These are phyloP conservation scores for Kitagawia praeruptora DNA, from an alignment of 129 eudicot genomes.

Conservation along the genomic window DNA sequence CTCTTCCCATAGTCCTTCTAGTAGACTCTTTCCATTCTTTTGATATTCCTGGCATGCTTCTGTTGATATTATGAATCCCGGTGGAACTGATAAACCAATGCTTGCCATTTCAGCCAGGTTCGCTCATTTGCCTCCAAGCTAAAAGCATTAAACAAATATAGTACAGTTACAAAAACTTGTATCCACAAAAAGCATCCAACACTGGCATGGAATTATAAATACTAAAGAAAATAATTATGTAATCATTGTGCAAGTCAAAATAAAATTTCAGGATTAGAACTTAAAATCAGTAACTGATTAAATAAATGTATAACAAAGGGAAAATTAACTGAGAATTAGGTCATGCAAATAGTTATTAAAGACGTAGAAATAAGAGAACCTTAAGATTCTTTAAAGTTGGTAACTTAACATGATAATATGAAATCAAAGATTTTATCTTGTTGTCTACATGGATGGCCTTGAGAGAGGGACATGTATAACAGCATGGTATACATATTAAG, in stretches of 20 bases:
- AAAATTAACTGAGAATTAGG: neutral
- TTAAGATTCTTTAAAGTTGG: neutral
- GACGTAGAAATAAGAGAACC: neutral
- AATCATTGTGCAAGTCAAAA: neutral
- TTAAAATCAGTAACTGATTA: too few relatives aligned
- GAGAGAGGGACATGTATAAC: neutral
- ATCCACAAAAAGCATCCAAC: neutral
- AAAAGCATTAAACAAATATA: neutral
- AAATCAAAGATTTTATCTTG: neutral
- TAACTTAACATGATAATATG: neutral
- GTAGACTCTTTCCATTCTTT: slow-evolving; percentile 59
- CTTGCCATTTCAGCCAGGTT: slow-evolving; percentile 98
- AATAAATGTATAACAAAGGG: neutral
- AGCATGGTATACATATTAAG: neutral
- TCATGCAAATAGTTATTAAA: neutral
- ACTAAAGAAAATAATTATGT: neutral
- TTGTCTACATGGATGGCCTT: neutral
- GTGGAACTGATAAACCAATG: slow-evolving; percentile 95
- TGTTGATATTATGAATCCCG: slow-evolving; percentile 90
- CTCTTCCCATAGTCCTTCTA: slow-evolving; percentile 81
- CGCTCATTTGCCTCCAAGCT: slow-evolving; percentile 99
- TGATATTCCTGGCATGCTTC: slow-evolving; percentile 97
- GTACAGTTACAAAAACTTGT: neutral
- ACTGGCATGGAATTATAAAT: neutral
- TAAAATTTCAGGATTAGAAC: neutral